Evolutionary conservation across 2,329 filamentous ascomycete genomes (phyloP).

Genomic region (Escovopsis weberi): DNA sequence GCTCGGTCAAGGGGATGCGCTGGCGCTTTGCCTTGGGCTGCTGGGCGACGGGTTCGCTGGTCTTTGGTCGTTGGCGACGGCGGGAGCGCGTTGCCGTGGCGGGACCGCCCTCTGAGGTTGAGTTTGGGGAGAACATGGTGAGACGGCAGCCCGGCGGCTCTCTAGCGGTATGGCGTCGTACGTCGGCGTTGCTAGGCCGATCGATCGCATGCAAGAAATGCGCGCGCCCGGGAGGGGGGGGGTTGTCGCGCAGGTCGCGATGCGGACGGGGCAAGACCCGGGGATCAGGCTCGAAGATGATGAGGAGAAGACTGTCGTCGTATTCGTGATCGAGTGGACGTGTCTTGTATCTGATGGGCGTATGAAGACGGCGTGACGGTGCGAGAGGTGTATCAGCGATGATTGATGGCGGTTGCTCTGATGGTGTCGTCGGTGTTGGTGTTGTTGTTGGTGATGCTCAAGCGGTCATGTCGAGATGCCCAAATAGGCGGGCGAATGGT

Average conservation of each 20-base stretch:
- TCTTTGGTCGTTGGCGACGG: constrained; percentile 44
- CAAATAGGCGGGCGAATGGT: no score
- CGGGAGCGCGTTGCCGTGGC: constrained; percentile 45
- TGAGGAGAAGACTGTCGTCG: no score
- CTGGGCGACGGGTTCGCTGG: constrained; percentile 37
- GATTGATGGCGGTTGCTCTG: no score
- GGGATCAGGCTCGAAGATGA: neutral
- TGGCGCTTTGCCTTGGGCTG: constrained; percentile 51
- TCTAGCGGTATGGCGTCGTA: neutral
- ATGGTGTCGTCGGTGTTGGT: no score
- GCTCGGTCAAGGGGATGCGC: constrained; percentile 41
- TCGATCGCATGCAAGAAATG: constrained; percentile 4
- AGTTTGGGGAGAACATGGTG: constrained; percentile 44
- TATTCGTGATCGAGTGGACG: constrained; percentile 3
- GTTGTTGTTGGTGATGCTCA: no score
- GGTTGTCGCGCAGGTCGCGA: constrained; percentile 7
- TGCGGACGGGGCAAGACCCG: constrained; percentile 7
- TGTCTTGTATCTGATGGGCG: neutral
- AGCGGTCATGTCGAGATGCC: constrained; percentile 1
- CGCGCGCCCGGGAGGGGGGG: neutral
- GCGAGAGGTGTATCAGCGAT: no score
- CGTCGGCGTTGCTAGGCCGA: neutral
- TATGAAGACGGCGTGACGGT: no score
- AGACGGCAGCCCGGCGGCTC: constrained; percentile 4
- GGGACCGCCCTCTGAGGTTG: constrained; percentile 35